These are phyloP conservation scores for Heterobasidion parviporum DNA, from an alignment of 1,284 basidiomycete genomes.

Conservation along the genomic window DNA sequence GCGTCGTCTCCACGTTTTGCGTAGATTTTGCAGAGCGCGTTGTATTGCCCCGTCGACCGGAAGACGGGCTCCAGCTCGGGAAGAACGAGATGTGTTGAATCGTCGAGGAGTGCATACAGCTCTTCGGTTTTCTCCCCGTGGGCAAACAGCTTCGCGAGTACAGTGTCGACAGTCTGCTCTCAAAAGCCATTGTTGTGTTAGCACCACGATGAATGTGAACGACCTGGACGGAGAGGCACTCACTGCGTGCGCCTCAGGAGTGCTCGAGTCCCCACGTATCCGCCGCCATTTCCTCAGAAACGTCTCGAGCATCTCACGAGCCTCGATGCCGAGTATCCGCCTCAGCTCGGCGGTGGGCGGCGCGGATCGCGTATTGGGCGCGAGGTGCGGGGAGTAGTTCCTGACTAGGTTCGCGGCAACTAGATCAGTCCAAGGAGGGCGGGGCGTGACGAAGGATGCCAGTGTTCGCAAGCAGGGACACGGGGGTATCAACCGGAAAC, in stretches of 20 bases:
- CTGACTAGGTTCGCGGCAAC: conserved; percentile 82
- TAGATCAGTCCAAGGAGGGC: conserved; percentile 52
- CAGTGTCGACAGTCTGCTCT: conserved; percentile 73
- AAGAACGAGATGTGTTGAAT: conserved; percentile 50
- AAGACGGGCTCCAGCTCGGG: conserved; percentile 61
- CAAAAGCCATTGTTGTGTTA: background rate
- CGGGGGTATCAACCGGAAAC: conserved; percentile 7
- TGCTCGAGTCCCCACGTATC: conserved; percentile 7
- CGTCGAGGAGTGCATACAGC: conserved; percentile 53
- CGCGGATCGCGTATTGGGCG: conserved; percentile 61
- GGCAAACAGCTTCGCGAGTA: conserved; percentile 68
- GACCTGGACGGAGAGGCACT: background rate
- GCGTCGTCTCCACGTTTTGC: conserved; percentile 45
- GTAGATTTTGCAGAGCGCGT: conserved; percentile 60
- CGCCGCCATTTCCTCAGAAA: conserved; percentile 49
- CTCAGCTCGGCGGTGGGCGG: conserved; percentile 61
- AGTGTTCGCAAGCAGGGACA: conserved; percentile 12
- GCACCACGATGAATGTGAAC: background rate
- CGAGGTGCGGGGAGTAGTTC: conserved; percentile 81
- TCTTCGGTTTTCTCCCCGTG: conserved; percentile 55
- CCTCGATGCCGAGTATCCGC: conserved; percentile 47
- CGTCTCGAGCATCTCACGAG: conserved; percentile 57
- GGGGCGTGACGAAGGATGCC: conserved; percentile 16
- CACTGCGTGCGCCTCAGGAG: conserved; percentile 9
- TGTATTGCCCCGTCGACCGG: conserved; percentile 44